These are phyloP conservation scores for Leucocoprinus leucothites DNA, from an alignment of 768 basidiomycete genomes.

Conservation along the genomic window DNA sequence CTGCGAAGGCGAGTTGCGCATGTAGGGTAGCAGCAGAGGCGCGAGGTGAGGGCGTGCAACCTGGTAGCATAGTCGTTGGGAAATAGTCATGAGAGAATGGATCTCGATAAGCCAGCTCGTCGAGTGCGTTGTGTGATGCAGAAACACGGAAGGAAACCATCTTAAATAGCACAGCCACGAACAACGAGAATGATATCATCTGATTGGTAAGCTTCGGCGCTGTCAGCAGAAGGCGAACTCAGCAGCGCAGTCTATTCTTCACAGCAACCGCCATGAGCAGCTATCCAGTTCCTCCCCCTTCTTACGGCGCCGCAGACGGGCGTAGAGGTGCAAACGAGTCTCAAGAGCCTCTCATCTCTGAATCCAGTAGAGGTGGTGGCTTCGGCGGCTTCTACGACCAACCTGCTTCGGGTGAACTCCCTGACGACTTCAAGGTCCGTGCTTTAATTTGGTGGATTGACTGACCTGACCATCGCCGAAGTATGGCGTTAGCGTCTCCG, in stretches of 20 bases:
- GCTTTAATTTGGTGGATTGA: not conserved
- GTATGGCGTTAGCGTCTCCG: slow-evolving; percentile 82
- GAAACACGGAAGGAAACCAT: slow-evolving; percentile 4
- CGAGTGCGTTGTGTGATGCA: not conserved
- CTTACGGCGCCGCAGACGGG: slow-evolving; percentile 44
- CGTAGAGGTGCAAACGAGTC: slow-evolving; percentile 32
- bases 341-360: slow-evolving; percentile 56
- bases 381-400: slow-evolving; percentile 68
- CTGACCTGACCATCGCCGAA: slow-evolving; percentile 21
- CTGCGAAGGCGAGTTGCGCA: not conserved
- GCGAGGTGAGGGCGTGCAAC: not conserved
- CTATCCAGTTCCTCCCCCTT: slow-evolving; percentile 61
- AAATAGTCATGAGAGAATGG: not conserved
- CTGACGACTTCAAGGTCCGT: slow-evolving; percentile 90
- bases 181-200: not conserved
- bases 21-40: not conserved
- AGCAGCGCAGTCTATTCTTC: slow-evolving; percentile 2
- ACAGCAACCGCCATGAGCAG: slow-evolving; percentile 48
- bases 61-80: not conserved
- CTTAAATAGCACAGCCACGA: slow-evolving; percentile 1
- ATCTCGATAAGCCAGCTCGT: slow-evolving; percentile 3
- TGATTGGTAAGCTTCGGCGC: slow-evolving; percentile 10
- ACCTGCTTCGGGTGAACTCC: slow-evolving; percentile 68
- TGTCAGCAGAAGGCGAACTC: not conserved
- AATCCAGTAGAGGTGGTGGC: slow-evolving; percentile 39